Base-by-base conservation (phyloP, 2,329 filamentous ascomycete genomes). In the Trichocomaceae sp. region DNA sequence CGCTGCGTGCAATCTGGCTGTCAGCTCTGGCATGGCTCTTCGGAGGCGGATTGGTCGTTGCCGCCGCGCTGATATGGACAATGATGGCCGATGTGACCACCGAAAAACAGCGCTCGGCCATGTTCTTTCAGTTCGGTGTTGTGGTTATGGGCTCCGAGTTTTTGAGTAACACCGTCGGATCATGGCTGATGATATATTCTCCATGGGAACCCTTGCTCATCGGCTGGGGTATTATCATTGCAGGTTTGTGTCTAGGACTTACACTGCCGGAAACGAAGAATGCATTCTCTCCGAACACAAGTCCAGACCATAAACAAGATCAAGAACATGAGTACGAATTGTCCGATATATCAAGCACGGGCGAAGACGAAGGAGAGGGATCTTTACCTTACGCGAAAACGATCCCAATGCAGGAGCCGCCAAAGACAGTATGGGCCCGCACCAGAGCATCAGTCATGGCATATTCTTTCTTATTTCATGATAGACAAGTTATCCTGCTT, bases 11-110 rank as follows among this genome's bases (percentile, higher is more conserved):
- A 17, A 72, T 77, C 7, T 80, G 77, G 77, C 60, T 77, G 17
- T 76, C 76, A 0, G 75, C 73, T 6, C 61, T 72, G 23, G 72
- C 76, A 31, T 74, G 70, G 61, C 53, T 78, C 29, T 64, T 79
- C 23, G 76, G 76, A 2, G 77, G 77, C 37, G 77, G 77, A 0
- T 68, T 72, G 6, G 72, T 77, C 12, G 76, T 79, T 3, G 69
- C 74, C 2, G 68, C 72, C 57, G 74, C 77, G 2, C 70, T 79
- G 33, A 70, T 75, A 54, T 70, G 76, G 62, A 79, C 77, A 7
- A 78, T 79, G 74, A 69, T 79, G 59, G 69, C 76, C 0, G 77
- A 80, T 60, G 72, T 79, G n/a, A 74, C 72, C 6, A 75, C 71
- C 1, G 70, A 76, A 3, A 70, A 74, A 19, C 71, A 75, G 62